Base-by-base conservation (phyloP, 495 filamentous ascomycete species). In the Penicillium soppii region DNA sequence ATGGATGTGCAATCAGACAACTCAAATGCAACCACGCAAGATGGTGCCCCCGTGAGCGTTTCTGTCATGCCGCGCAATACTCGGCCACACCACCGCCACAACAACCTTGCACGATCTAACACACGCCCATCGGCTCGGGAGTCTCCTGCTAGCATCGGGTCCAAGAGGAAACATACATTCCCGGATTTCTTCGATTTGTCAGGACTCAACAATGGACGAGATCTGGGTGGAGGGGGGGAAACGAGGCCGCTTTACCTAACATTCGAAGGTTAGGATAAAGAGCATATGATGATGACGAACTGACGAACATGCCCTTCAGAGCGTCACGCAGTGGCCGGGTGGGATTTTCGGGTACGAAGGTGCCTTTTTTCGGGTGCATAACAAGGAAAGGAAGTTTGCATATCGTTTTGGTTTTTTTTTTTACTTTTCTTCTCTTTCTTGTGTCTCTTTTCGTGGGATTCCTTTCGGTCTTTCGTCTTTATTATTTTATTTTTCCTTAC, bases 161-260 rank as follows among this genome's bases (percentile, higher is more conserved):
- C 86, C 22, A 96, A 96, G 70, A 80, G 91, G 13, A 85, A 88
- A 57, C 74, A 88, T 51, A 82, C 87, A 35, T 80, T 91, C 30
- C 80, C 81, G 2, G 91, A 96, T 49, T 85, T 91, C 52, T 95
- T 95, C 56, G 89, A 94, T 54, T 66, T 96, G n/a, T 82, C 82
- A 5, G 81, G 78, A 33, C 54, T 89, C 30, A 76, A 81, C 20
- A 80, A 86, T 52, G 77, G 78, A 10, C 82, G 83, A 53, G 90
- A 92, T 57, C 66, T 78, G 47, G 79, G 79, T 63, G 85, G 83
- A 26, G 80, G 83, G 19, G n/a, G 80, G 82, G 21, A 95, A 95
- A 75, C 75, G 90, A 50, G 83, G 82, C 41, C 78, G 88, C 54
- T 86, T 87, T 62, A 75, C 75, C 52, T 92, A 66, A 41, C 25